Evolutionary conservation across 805 yeast species (phyloP).

Genomic region (Nakazawaea wyomingensis): DNA sequence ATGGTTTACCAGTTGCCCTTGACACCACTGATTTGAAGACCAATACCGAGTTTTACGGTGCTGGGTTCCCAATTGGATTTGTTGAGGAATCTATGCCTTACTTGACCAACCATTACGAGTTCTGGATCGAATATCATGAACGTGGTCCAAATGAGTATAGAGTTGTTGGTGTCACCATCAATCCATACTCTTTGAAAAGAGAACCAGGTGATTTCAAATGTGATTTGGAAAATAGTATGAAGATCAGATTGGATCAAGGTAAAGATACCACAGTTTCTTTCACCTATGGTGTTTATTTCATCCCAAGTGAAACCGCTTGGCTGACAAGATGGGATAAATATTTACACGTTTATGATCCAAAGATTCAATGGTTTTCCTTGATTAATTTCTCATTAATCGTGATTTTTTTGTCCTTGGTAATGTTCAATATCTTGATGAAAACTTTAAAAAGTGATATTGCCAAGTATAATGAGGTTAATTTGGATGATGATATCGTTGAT

Average conservation of each 20-base stretch:
- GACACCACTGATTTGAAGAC: conserved; percentile 52
- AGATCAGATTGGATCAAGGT: conserved; percentile 45
- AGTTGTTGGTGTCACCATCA: conserved; percentile 85
- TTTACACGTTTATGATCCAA: conserved; percentile 84
- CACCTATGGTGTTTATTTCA: conserved; percentile 80
- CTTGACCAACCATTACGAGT: conserved; percentile 76
- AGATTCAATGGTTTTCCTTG: conserved; percentile 93
- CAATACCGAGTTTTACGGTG: conserved; percentile 58
- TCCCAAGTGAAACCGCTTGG: conserved; percentile 74
- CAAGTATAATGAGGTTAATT: conserved; percentile 82
- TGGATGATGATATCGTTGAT: conserved; percentile 82
- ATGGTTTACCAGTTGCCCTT: conserved; percentile 91
- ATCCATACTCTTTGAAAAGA: conserved; percentile 49
- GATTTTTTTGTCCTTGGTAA: conserved; percentile 65
- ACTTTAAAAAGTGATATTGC: conserved; percentile 82
- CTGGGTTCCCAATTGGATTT: conserved; percentile 77
- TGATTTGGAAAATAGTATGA: conserved; percentile 25
- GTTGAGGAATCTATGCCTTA: conserved; percentile 55
- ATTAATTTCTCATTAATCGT: conserved; percentile 83
- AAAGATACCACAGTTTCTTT: conserved; percentile 57
- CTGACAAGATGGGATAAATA: conserved; percentile 99
- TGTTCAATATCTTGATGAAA: conserved; percentile 71
- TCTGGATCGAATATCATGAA: conserved; percentile 77
- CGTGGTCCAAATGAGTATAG: conserved; percentile 64
- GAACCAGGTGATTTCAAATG: conserved; percentile 15